A percentile compares a stretch with the other conserved stretches of the same genome.
phyloP scores from a whole-genome alignment of 1,284 basidiomycete genomes.

The Amylostereum areolatum region DNA sequence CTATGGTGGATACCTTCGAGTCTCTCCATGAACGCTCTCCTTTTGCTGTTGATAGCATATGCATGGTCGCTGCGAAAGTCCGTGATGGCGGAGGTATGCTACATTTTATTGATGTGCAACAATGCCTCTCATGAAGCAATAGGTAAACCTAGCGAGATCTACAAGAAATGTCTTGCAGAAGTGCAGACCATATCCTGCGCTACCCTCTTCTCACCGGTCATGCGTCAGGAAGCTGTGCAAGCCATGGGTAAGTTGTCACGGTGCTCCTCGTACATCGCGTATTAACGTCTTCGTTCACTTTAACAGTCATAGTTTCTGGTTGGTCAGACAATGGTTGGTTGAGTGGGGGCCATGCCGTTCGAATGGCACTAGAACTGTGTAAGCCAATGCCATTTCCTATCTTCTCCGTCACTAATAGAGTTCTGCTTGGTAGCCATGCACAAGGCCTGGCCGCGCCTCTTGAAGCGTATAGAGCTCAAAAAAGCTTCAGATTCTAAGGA shows the following conservation, averaged over 20 bases:
- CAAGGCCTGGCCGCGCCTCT: constrained; percentile 81
- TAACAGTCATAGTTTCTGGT: constrained; percentile 74
- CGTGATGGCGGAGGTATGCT: constrained; percentile 79
- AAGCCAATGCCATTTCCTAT: constrained; percentile 21
- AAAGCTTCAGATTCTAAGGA: constrained; percentile 54
- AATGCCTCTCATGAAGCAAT: constrained; percentile 5
- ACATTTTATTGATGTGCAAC: background rate
- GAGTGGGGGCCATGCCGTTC: constrained; percentile 85
- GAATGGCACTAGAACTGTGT: constrained; percentile 91
- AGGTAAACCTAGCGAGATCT: constrained; percentile 63
- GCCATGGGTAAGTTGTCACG: constrained; percentile 70
- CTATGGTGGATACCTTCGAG: constrained; percentile 73
- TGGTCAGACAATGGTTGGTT: constrained; percentile 93
- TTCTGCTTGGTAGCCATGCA: constrained; percentile 59
- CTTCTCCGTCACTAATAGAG: background rate
- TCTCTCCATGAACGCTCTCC: constrained; percentile 75
- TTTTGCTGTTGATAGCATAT: constrained; percentile 81
- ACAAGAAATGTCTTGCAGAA: constrained; percentile 67
- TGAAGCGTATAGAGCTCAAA: constrained; percentile 62
- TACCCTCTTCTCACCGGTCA: constrained; percentile 80
- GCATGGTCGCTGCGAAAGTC: constrained; percentile 84
- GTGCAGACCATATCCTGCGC: constrained; percentile 80
- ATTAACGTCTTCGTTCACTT: constrained; percentile 8
- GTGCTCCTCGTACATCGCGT: background rate
- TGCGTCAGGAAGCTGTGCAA: constrained; percentile 79